A percentile compares a stretch with the other conserved stretches of the same genome.
Conservation (phyloP, 345 rosid species). For the Crucihimalaya himalaica region DNA sequence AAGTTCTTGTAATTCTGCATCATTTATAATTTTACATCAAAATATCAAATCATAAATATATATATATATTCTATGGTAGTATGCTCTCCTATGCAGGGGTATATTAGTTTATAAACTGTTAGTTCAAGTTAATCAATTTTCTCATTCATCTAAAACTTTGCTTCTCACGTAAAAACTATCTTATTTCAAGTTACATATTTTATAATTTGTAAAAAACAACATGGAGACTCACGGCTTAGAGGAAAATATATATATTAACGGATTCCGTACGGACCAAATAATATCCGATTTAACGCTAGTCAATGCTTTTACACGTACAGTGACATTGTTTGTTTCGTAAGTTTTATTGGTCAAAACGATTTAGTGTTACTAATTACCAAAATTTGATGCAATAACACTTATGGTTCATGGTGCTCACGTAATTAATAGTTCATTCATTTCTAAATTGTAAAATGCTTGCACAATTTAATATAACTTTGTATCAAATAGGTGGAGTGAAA, state of each 20-base stretch:
- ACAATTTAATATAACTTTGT: not conserved
- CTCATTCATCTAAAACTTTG: not conserved
- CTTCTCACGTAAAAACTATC: not conserved
- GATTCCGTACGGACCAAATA: not conserved
- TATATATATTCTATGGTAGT: too few species aligned
- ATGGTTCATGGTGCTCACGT: conserved; percentile 19
- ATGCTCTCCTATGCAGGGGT: not conserved
- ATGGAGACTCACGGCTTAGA: not conserved
- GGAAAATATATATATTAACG: too few species aligned
- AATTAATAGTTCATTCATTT: not conserved
- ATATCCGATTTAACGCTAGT: not conserved
- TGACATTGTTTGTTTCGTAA: not conserved
- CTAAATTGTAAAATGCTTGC: not conserved
- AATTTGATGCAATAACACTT: not conserved
- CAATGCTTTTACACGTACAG: conserved; percentile 4
- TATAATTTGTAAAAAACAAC: not conserved
- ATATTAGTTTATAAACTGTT: not conserved
- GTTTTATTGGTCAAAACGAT: not conserved
- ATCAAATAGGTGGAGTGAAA: not conserved
- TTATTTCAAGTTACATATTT: not conserved
- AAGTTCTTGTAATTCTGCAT: not conserved
- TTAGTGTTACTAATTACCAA: not conserved
- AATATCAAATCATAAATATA: too few species aligned
- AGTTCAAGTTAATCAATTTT: not conserved
- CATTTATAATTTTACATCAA: not conserved